Conservation (phyloP, 2,329 filamentous ascomycete species). For the Ceratocystis diversiconidia region DNA sequence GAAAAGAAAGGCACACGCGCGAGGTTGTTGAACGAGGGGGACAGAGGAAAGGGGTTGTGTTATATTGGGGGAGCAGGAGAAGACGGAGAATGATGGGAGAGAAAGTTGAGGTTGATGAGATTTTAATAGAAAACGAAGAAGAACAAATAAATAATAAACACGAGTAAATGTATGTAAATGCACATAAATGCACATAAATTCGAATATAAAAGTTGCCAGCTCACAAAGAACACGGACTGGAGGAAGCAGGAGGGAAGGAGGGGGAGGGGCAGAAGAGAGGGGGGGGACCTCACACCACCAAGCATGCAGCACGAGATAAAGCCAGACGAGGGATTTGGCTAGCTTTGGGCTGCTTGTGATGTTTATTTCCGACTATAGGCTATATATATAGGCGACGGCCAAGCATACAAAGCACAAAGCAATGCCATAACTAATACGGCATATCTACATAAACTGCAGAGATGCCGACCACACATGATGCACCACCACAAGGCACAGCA, state of each 20-base stretch:
- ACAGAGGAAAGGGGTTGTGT: not conserved
- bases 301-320: not conserved
- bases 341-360: not conserved
- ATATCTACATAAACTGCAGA: not conserved
- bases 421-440: no score
- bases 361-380: not conserved
- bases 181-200: not conserved
- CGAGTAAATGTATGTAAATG: not conserved
- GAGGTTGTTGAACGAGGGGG: not conserved
- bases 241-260: not conserved
- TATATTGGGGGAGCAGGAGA: not conserved
- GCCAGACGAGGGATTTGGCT: not conserved
- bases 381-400: no score
- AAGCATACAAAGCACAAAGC: no score
- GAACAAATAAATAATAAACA: not conserved
- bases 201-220: not conserved
- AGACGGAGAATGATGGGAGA: not conserved
- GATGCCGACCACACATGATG: not conserved
- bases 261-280: not conserved
- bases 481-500: not conserved
- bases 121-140: not conserved
- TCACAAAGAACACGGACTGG: not conserved
- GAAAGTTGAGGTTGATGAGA: not conserved
- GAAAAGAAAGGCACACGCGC: not conserved
- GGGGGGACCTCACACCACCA: conserved; percentile 1